Percentiles rank a stretch among this genome's conserved stretches.
Conservation (phyloP, 169 alveolate species). For the Amoebophrya sp. region DNA sequence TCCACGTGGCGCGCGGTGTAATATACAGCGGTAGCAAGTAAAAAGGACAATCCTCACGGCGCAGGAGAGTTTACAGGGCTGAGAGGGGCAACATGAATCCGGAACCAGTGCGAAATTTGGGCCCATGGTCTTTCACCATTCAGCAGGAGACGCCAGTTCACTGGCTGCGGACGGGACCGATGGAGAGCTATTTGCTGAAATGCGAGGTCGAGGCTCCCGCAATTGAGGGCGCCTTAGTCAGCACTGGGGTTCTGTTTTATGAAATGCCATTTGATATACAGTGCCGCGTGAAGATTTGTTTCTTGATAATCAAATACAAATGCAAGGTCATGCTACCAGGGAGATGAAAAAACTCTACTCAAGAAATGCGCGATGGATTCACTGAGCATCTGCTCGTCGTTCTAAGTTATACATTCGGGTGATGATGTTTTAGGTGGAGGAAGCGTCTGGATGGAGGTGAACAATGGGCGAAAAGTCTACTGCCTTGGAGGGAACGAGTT, state of each 20-base stretch:
- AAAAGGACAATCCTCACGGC: no score
- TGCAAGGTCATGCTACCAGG: no score
- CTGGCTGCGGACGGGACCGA: conserved; percentile 16
- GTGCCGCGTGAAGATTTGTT: no score
- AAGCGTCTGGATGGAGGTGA: conserved; percentile 16
- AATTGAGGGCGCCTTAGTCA: not conserved
- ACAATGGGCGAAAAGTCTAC: not conserved
- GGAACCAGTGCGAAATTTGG: not conserved
- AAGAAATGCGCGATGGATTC: no score
- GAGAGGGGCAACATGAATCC: not conserved
- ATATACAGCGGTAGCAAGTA: no score
- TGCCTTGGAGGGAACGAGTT: not conserved
- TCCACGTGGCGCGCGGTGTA: no score
- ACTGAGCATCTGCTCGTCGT: no score
- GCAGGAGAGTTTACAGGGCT: no score
- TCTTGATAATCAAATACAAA: no score
- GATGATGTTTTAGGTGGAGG: not conserved
- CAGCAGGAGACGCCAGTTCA: conserved; percentile 21
- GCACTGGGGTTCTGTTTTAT: not conserved
- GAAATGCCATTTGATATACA: no score
- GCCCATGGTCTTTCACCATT: not conserved
- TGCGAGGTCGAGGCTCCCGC: not conserved
- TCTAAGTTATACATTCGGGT: not conserved
- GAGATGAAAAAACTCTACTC: no score
- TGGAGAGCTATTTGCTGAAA: not conserved